Conservation (phyloP, 2,329 filamentous ascomycete genomes). For the Apiospora marii region DNA sequence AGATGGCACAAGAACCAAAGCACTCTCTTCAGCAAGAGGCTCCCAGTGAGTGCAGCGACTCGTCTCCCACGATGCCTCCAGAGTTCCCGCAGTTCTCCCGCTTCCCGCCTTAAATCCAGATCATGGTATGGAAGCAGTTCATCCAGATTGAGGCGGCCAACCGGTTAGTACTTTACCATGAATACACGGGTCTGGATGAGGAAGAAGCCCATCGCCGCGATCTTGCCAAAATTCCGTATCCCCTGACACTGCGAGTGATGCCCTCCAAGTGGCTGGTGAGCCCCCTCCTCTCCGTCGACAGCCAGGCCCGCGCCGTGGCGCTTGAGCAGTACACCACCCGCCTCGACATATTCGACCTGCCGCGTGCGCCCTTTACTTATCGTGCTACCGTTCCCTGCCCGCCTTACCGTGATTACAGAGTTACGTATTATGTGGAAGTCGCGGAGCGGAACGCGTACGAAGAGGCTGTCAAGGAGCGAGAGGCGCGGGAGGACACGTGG, state of each 20-base stretch:
- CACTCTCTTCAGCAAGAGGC: too few relatives aligned
- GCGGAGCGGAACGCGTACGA: too few relatives aligned
- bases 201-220: not conserved
- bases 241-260: not conserved
- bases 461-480: too few relatives aligned
- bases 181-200: not conserved
- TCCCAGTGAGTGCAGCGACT: not conserved
- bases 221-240: fast-evolving
- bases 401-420: too few relatives aligned
- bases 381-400: too few relatives aligned
- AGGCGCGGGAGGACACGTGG: too few relatives aligned
- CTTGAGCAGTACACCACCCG: not conserved
- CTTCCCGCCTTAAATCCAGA: not conserved
- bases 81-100: not conserved
- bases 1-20: too few relatives aligned
- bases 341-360: not conserved
- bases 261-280: not conserved
- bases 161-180: not conserved
- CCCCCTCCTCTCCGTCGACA: not conserved
- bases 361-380: too few relatives aligned
- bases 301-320: not conserved
- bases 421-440: too few relatives aligned
- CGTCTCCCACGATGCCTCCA: not conserved
- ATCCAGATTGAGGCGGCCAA: not conserved
- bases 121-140: not conserved